Evolutionary conservation across 2,329 filamentous ascomycete species (phyloP).

Genomic region (Monosporascus sp.): DNA sequence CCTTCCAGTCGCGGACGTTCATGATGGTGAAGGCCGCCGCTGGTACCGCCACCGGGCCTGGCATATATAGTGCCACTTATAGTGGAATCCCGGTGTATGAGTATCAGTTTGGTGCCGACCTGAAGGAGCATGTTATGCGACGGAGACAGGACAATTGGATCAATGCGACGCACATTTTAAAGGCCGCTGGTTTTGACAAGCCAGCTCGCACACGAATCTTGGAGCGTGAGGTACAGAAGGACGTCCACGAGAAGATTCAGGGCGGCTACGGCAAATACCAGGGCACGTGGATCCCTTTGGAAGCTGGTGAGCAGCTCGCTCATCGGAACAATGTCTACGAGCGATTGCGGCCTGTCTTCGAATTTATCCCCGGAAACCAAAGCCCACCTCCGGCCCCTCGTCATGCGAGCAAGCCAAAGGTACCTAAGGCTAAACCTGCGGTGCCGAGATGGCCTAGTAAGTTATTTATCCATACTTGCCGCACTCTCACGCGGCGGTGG

Average conservation of each 20-base stretch:
- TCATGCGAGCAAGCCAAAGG: constrained; percentile 83
- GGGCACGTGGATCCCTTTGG: constrained; percentile 93
- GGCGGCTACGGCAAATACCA: constrained; percentile 99
- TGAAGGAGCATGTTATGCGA: constrained; percentile 90
- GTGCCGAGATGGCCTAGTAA: constrained; percentile 56
- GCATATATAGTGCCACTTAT: constrained; percentile 9
- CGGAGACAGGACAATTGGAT: constrained; percentile 93
- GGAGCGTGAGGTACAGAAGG: constrained; percentile 95
- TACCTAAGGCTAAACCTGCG: constrained; percentile 57
- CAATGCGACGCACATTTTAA: constrained; percentile 98
- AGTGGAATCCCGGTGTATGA: constrained; percentile 88
- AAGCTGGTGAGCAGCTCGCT: constrained; percentile 74
- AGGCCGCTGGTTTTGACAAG: constrained; percentile 96
- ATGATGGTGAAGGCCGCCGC: constrained; percentile 1
- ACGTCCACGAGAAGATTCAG: constrained; percentile 94
- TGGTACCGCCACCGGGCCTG: neutral
- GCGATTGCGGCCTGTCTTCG: constrained; percentile 80
- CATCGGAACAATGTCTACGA: constrained; percentile 83
- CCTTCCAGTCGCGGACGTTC: neutral
- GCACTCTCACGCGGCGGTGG: neutral
- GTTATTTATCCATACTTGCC: constrained; percentile 7
- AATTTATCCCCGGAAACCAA: constrained; percentile 76
- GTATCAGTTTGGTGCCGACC: constrained; percentile 75
- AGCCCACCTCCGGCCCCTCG: constrained; percentile 92
- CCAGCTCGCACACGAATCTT: constrained; percentile 91